These are phyloP conservation scores for Adansonia digitata DNA, from an alignment of 345 rosid genomes.

Conservation along the genomic window DNA sequence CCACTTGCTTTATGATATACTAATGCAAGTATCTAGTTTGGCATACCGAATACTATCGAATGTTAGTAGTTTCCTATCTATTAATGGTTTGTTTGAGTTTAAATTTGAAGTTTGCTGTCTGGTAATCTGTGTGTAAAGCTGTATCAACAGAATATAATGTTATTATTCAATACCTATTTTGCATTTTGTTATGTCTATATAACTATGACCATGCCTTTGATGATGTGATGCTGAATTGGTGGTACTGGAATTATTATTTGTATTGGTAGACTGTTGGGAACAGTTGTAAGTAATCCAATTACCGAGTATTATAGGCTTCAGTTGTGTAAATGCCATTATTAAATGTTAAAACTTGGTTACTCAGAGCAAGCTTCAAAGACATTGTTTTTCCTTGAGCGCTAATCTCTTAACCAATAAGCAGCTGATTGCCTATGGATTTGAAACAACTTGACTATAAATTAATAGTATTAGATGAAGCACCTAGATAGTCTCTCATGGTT, in stretches of 20 bases:
- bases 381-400: too few relatives aligned
- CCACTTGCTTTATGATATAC: background rate
- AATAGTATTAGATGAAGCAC: background rate
- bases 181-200: background rate
- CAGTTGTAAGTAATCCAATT: too few relatives aligned
- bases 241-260: too few relatives aligned
- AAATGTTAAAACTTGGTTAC: too few relatives aligned
- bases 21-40: background rate
- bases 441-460: background rate
- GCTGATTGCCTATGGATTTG: background rate
- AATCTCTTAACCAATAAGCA: too few relatives aligned
- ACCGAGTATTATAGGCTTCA: too few relatives aligned
- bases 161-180: background rate
- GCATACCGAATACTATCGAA: background rate
- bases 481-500: background rate
- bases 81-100: background rate
- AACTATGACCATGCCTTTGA: too few relatives aligned
- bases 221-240: too few relatives aligned
- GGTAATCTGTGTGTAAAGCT: background rate
- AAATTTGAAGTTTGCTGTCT: background rate
- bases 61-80: background rate
- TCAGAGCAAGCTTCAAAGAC: too few relatives aligned
- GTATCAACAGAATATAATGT: background rate
- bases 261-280: too few relatives aligned
- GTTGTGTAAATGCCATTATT: too few relatives aligned